These are phyloP conservation scores for Trichomonas tenax DNA, from an alignment of 208 protist species.

Conservation along the genomic window DNA sequence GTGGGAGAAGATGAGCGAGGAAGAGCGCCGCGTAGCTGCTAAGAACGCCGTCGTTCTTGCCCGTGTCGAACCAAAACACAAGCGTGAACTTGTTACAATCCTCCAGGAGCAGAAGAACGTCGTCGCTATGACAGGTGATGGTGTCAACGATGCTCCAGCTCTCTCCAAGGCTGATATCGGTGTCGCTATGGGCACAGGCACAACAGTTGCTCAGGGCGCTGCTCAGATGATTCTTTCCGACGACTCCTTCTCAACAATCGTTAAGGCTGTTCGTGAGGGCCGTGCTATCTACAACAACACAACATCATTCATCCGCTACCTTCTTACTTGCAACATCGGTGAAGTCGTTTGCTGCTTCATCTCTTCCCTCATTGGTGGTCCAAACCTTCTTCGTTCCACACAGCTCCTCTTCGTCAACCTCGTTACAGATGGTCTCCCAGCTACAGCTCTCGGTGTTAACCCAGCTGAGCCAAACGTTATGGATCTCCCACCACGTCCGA, in stretches of 20 bases:
- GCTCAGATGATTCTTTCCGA: constrained; percentile 72
- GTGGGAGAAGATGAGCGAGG: constrained; percentile 16
- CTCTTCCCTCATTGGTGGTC: constrained; percentile 57
- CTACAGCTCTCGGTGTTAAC: constrained; percentile 77
- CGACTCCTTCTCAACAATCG: constrained; percentile 78
- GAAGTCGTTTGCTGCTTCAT: constrained; percentile 62
- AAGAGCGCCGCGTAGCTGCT: neutral
- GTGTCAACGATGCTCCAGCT: constrained; percentile 76
- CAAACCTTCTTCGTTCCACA: constrained; percentile 73
- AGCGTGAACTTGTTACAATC: constrained; percentile 39
- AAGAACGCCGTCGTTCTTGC: constrained; percentile 33
- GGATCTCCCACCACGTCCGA: constrained; percentile 39
- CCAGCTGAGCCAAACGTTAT: constrained; percentile 48
- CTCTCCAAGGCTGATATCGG: constrained; percentile 94
- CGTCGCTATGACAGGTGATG: constrained; percentile 60
- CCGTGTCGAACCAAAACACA: constrained; percentile 45
- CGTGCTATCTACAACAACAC: constrained; percentile 80
- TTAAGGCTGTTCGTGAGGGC: constrained; percentile 77
- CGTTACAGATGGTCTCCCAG: constrained; percentile 90
- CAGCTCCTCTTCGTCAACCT: constrained; percentile 95
- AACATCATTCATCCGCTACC: constrained; percentile 87
- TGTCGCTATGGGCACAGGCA: constrained; percentile 89
- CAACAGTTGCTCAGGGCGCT: constrained; percentile 82
- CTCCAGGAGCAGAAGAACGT: constrained; percentile 38
- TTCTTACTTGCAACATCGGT: constrained; percentile 85